A percentile compares a stretch with the other conserved stretches of the same genome.
These are phyloP conservation scores for Corrigiola litoralis DNA, from an alignment of 179 eudicot species.

Conservation along the genomic window DNA sequence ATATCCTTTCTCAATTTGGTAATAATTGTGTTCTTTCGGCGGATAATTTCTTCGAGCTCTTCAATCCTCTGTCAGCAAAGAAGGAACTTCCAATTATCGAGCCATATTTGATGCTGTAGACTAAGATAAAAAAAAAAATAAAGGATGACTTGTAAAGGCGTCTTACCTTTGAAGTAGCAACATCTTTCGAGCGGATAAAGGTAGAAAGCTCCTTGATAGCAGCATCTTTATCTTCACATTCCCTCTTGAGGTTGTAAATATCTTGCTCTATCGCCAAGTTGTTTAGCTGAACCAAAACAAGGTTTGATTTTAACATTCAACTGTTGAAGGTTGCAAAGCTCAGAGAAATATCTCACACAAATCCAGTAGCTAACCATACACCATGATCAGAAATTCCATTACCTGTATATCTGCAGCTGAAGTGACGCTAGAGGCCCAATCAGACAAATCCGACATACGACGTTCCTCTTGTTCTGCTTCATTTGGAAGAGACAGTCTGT, in stretches of 20 bases:
- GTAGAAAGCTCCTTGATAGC: slow-evolving; percentile 67
- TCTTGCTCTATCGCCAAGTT: slow-evolving; percentile 63
- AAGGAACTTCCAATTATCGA: neutral
- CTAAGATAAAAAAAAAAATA: neutral
- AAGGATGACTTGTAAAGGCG: neutral
- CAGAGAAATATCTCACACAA: neutral
- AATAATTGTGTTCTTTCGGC: slow-evolving; percentile 64
- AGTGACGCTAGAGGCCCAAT: slow-evolving; percentile 78
- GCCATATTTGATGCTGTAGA: neutral
- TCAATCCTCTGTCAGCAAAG: slow-evolving; percentile 59
- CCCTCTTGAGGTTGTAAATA: slow-evolving; percentile 55
- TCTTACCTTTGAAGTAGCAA: slow-evolving; percentile 59
- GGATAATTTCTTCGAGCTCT: slow-evolving; percentile 82
- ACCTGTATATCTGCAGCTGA: slow-evolving; percentile 76
- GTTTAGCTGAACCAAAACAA: slow-evolving; percentile 52
- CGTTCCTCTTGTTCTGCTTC: slow-evolving; percentile 78
- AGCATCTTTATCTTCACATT: slow-evolving; percentile 75
- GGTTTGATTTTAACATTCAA: neutral
- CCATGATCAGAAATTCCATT: neutral
- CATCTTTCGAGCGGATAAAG: slow-evolving; percentile 57
- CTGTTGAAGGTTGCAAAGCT: neutral
- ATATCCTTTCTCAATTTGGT: slow-evolving; percentile 72
- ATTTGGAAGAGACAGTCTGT: slow-evolving; percentile 29
- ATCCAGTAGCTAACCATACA: neutral
- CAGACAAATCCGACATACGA: slow-evolving; percentile 92